Evolutionary conservation across 768 basidiomycete species (phyloP).

Genomic region (Lentinula lateritia): DNA sequence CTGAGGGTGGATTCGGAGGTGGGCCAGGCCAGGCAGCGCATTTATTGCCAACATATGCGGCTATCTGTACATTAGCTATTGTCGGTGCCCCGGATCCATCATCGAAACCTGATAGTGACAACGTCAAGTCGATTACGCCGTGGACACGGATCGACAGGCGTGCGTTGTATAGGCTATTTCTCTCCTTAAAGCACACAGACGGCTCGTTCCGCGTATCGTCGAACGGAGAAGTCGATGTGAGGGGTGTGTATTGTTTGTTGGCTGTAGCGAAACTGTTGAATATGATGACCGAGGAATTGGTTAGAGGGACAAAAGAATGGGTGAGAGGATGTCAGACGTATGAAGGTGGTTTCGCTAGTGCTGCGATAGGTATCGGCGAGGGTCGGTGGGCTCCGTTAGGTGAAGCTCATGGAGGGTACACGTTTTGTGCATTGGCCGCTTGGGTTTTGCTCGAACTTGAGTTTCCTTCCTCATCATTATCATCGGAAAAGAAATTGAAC

Average conservation of each 20-base stretch:
- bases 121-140: constrained; percentile 46
- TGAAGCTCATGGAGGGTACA: constrained; percentile 97
- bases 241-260: constrained; percentile 94
- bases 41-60: constrained; percentile 84
- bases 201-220: constrained; percentile 89
- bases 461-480: constrained; percentile 18
- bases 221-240: constrained; percentile 90
- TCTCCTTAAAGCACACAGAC: constrained; percentile 87
- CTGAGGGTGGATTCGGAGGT: constrained; percentile 86
- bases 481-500: constrained; percentile 45
- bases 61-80: constrained; percentile 80
- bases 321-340: constrained; percentile 92
- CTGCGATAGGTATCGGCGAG: constrained; percentile 63
- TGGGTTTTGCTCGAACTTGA: constrained; percentile 74
- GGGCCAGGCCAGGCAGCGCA: constrained; percentile 88
- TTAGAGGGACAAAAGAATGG: constrained; percentile 70
- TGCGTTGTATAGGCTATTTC: constrained; percentile 77
- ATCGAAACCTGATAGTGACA: constrained; percentile 37
- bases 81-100: constrained; percentile 38
- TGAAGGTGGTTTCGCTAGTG: constrained; percentile 89
- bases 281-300: constrained; percentile 83
- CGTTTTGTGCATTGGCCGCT: constrained; percentile 86
- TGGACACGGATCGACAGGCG: constrained; percentile 88
- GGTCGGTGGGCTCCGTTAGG: constrained; percentile 72
- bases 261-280: constrained; percentile 79